Conservation (phyloP, 768 basidiomycete genomes). For the Mycena filopes region DNA sequence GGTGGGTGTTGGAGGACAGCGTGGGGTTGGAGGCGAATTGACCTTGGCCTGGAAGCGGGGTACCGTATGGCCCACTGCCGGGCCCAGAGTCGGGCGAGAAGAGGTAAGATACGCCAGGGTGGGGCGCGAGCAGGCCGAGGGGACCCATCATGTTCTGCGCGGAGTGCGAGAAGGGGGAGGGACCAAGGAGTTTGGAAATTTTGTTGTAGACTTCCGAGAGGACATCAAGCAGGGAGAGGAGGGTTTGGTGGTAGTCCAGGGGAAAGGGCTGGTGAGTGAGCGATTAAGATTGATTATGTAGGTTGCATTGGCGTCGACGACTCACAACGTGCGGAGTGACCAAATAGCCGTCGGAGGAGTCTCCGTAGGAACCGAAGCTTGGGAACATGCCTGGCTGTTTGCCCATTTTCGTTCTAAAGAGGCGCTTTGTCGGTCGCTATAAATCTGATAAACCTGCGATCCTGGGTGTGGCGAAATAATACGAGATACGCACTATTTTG, state of each 20-base stretch:
- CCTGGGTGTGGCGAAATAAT: not conserved
- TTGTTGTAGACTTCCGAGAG: slow-evolving; percentile 92
- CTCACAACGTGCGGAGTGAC: slow-evolving; percentile 79
- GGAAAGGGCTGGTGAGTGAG: slow-evolving; percentile 76
- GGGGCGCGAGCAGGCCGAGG: slow-evolving; percentile 77
- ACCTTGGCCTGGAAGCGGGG: slow-evolving; percentile 31
- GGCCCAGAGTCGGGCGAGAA: slow-evolving; percentile 57
- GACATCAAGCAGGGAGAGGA: slow-evolving; percentile 89
- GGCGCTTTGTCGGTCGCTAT: slow-evolving; percentile 49
- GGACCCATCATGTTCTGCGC: slow-evolving; percentile 82
- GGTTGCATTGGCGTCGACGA: too few relatives aligned
- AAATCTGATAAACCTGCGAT: slow-evolving; percentile 9
- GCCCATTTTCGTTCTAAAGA: slow-evolving; percentile 68
- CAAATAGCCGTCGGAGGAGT: slow-evolving; percentile 72
- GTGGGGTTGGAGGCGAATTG: slow-evolving; percentile 49
- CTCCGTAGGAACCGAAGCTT: slow-evolving; percentile 71
- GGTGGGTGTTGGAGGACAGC: slow-evolving; percentile 38
- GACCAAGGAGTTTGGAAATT: slow-evolving; percentile 83
- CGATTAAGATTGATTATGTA: too few relatives aligned
- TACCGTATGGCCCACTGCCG: slow-evolving; percentile 32
- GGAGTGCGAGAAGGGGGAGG: slow-evolving; percentile 76
- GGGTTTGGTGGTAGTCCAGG: slow-evolving; percentile 89
- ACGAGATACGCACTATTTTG: slow-evolving; percentile 63
- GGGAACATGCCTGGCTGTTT: slow-evolving; percentile 68
- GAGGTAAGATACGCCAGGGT: slow-evolving; percentile 86